Base-by-base conservation (phyloP, 2,329 filamentous ascomycete species). In the Monilinia polystroma region DNA sequence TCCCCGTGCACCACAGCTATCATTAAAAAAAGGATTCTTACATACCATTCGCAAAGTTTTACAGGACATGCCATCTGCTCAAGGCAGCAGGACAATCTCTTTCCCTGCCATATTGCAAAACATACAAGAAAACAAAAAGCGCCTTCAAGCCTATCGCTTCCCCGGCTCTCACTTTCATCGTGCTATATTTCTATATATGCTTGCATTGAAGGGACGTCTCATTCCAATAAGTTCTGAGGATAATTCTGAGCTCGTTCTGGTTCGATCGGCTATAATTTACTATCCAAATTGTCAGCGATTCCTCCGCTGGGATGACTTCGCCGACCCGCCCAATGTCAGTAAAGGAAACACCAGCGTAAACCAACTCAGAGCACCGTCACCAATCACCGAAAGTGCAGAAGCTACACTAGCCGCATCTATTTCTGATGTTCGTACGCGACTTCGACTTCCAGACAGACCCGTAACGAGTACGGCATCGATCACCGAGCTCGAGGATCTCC, bases 281-380 rank as follows among this genome's bases (percentile, higher is more conserved):
- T n/a, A 58, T n/a, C 23, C 26, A 11, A 58, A 29, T 58, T 58
- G 56, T 4, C 23, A 58, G 41, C 16, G 56, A n/a, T 58, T 58
- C 20, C 56, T 58, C 41, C 26, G 56, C 1, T n/a, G 41, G 41
- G 41, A 58, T 45, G 41, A 58, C 23, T 32, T 58, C 4, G 41
- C 56, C 4, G 1, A n/a, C 10, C 10, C 16, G 10, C 41, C 18
- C 4, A 32, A 32, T 45, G 26, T 3, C 5, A n/a, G 35, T 20
- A 2, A 45, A 45, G 18, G 45, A 45, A 14, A 32, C 0, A 32
- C 23, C 16, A 20, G 12, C 3, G 18, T 12, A 18, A 58, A 14
- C 18, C 56, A 58, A 45, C 26, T 58, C 8, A 45, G 4, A n/a
- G 41, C 2, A 20, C 26, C 29, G 2, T 45, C 23, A 3, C 41